A percentile compares a stretch with the other conserved stretches of the same genome.
phyloP scores from a whole-genome alignment of 768 basidiomycete genomes.

The Pleurotus salmoneostramineus region DNA sequence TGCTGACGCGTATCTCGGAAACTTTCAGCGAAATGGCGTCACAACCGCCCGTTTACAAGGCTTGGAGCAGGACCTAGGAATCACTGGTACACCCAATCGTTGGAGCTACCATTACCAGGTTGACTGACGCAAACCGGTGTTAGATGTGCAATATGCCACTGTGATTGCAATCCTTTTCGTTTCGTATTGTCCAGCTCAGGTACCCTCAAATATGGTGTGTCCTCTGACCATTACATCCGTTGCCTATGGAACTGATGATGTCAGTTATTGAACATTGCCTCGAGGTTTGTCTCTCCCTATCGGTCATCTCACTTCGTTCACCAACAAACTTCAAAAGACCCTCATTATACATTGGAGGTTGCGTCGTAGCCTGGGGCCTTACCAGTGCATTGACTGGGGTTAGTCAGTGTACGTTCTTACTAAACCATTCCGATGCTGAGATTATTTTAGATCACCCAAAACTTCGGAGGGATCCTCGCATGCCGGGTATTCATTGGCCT shows the following conservation, averaged over 20 bases:
- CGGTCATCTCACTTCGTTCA: no score
- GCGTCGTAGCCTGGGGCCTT: slow-evolving; percentile 60
- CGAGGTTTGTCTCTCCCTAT: slow-evolving; percentile 42
- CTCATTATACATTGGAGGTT: slow-evolving; percentile 55
- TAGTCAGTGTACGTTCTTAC: slow-evolving; percentile 10
- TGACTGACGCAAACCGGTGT: not conserved
- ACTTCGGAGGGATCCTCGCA: slow-evolving; percentile 49
- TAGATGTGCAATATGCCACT: slow-evolving; percentile 43
- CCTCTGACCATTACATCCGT: not conserved
- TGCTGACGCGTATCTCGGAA: no score
- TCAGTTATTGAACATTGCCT: slow-evolving; percentile 40
- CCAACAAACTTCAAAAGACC: no score
- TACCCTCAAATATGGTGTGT: slow-evolving; percentile 64
- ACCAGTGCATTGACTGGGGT: slow-evolving; percentile 64
- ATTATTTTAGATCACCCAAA: slow-evolving; percentile 44
- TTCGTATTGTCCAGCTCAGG: slow-evolving; percentile 60
- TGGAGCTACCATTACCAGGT: not conserved
- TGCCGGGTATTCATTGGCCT: slow-evolving; percentile 62
- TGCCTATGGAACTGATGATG: slow-evolving; percentile 29
- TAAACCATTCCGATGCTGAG: not conserved
- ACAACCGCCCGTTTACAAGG: slow-evolving; percentile 48
- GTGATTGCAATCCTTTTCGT: slow-evolving; percentile 52
- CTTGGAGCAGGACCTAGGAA: slow-evolving; percentile 42
- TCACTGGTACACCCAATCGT: slow-evolving; percentile 29
- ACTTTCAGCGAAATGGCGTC: slow-evolving; percentile 40